These are phyloP conservation scores for Litsea cubeba DNA, from an alignment of 164 flowering plant species.

Conservation along the genomic window DNA sequence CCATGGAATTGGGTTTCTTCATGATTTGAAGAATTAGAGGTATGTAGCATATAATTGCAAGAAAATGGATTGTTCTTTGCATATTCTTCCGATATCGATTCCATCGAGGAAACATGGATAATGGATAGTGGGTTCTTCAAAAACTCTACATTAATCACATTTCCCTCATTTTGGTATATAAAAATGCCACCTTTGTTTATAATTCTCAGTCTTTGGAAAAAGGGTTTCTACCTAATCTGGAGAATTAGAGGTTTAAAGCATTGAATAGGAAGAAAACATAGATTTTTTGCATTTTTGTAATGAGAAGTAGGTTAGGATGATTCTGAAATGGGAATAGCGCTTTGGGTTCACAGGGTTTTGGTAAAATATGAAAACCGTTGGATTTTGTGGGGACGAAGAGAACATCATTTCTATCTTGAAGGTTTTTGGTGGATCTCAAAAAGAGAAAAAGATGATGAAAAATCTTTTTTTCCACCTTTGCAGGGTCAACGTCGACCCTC, in stretches of 20 bases:
- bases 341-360: too few species aligned
- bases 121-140: not conserved
- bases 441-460: too few species aligned
- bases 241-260: not conserved
- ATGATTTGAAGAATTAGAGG: not conserved
- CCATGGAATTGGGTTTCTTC: not conserved
- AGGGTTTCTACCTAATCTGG: not conserved
- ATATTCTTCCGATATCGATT: slow-evolving; percentile 15
- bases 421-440: not conserved
- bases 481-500: too few species aligned
- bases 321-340: not conserved
- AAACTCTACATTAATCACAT: not conserved
- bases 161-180: not conserved
- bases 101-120: not conserved
- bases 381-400: not conserved
- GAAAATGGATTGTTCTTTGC: slow-evolving; percentile 2
- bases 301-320: not conserved
- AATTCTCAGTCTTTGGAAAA: not conserved
- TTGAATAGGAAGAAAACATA: not conserved
- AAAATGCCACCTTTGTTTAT: not conserved
- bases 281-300: not conserved
- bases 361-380: not conserved
- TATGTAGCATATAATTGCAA: not conserved
- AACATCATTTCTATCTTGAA: not conserved
- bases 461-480: too few species aligned